Base-by-base conservation (phyloP, 257 asterid genomes). In the Solanum tacnaense region DNA sequence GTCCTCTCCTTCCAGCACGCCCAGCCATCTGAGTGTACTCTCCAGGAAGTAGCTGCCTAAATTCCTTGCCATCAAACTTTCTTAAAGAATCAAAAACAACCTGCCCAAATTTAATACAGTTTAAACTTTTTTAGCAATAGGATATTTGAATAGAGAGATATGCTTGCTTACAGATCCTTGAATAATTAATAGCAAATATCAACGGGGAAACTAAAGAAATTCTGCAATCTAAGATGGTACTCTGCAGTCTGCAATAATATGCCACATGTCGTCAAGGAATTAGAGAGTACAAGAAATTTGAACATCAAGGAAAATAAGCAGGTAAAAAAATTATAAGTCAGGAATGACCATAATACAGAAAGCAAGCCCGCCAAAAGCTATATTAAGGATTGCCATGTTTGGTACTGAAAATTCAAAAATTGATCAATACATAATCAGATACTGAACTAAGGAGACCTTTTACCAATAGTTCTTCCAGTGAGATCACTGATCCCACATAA, bases 21-120 rank as follows among this genome's bases (percentile, higher is more conserved):
- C 99, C 99, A 86, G 99, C 98, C 99, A 97, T 97, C 94, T 97
- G 99, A 39, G 99, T 97, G 91, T 97, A 97, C 91, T 97, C 99
- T 91, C 99, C 99, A 1, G 99, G 98, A 89, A 96, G 99, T 87
- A 97, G 86, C 89, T 91, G 96, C 65, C 99, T 96, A 90, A 93
- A 93, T 91, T 94, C 98, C 91, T 95, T 97, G 79, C 99, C 99
- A 89, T 96, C 99, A 89, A 94, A 97, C 92, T 97, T 97, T 92
- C 98, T 93, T 83, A 96, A 86, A 86, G 98, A 23, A 92, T 97
- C 99, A 96, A 97, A 97, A 75, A 94, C 99, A 89, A 95, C 99
- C 99, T 97, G 91, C 90, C 92, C 89, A 90, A 88, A 89, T 74
- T 72, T 83, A 70, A 60, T 49, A 88, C 60, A 65, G 56, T 52